These are phyloP conservation scores for Chlamydomonas reinhardtii DNA, from an alignment of 163 green algal species.

Conservation along the genomic window DNA sequence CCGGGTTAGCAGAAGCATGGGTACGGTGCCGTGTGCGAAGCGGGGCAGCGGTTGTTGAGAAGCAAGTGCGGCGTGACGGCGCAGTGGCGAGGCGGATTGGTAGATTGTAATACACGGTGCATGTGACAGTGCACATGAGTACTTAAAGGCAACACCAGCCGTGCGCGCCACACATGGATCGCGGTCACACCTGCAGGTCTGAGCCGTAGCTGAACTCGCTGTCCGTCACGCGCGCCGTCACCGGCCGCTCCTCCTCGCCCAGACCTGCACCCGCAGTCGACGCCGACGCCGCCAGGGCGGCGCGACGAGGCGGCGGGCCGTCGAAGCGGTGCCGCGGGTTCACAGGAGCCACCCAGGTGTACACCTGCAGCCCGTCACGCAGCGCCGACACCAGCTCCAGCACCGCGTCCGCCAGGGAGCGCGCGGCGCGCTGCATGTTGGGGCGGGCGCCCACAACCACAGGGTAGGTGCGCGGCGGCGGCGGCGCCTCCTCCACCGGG, in stretches of 20 bases:
- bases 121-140: too few relatives aligned
- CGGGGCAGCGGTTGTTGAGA: too few relatives aligned
- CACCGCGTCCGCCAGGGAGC: slow-evolving; percentile 52
- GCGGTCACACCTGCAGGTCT: slow-evolving; percentile 66
- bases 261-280: background rate
- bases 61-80: too few relatives aligned
- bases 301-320: too few relatives aligned
- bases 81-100: too few relatives aligned
- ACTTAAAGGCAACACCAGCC: too few relatives aligned
- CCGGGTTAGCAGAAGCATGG: too few relatives aligned
- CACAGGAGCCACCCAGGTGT: slow-evolving; percentile 49
- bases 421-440: slow-evolving; percentile 50
- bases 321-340: too few relatives aligned
- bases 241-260: slow-evolving; percentile 8
- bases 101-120: too few relatives aligned
- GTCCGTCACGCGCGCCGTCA: slow-evolving; percentile 12
- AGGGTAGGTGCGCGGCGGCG: slow-evolving; percentile 26
- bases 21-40: too few relatives aligned
- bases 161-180: too few relatives aligned
- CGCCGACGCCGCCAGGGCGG: too few relatives aligned
- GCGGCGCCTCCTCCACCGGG: slow-evolving; percentile 15
- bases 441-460: background rate
- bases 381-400: slow-evolving; percentile 54
- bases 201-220: slow-evolving; percentile 68
- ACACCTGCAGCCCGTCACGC: slow-evolving; percentile 42